Evolutionary conservation across 2,329 filamentous ascomycete genomes (phyloP).

Genomic region (Exophiala lecanii-corni): DNA sequence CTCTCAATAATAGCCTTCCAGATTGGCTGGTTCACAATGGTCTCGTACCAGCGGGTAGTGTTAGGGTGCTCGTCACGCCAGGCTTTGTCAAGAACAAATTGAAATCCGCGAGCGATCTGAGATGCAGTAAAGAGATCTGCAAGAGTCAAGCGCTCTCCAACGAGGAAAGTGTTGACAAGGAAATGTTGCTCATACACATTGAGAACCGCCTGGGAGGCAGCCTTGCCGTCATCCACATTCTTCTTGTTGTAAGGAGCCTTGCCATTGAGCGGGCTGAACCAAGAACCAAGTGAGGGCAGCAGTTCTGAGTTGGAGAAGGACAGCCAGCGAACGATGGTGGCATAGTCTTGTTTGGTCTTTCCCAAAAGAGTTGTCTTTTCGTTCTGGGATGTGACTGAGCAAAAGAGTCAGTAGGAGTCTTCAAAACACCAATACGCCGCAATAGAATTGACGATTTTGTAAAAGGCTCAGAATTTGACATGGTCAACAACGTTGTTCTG

Average conservation of each 20-base stretch:
- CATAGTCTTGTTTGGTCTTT: conserved; percentile 99
- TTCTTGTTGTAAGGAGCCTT: conserved; percentile 95
- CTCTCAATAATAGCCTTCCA: conserved; percentile 75
- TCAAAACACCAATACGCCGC: conserved; percentile 21
- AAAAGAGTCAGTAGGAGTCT: conserved; percentile 6
- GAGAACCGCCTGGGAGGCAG: conserved; percentile 64
- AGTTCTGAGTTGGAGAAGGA: conserved; percentile 92
- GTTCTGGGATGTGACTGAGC: conserved; percentile 91
- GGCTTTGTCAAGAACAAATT: conserved; percentile 88
- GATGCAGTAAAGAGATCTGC: conserved; percentile 83
- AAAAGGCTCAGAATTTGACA: conserved; percentile 71
- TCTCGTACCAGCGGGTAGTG: conserved; percentile 89
- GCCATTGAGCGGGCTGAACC: conserved; percentile 84
- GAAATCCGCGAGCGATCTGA: conserved; percentile 80
- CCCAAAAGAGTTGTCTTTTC: conserved; percentile 99
- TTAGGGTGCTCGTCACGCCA: conserved; percentile 81
- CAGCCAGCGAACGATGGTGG: conserved; percentile 97
- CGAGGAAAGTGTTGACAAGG: conserved; percentile 88
- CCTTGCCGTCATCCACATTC: conserved; percentile 74
- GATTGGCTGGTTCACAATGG: conserved; percentile 86
- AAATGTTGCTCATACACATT: conserved; percentile 81
- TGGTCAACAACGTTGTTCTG: conserved; percentile 92
- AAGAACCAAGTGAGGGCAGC: conserved; percentile 65
- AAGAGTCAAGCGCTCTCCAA: conserved; percentile 94
- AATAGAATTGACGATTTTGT: conserved; percentile 11